phyloP scores from a whole-genome alignment of 2,329 filamentous ascomycete species.

The Parafenestella ontariensis region DNA sequence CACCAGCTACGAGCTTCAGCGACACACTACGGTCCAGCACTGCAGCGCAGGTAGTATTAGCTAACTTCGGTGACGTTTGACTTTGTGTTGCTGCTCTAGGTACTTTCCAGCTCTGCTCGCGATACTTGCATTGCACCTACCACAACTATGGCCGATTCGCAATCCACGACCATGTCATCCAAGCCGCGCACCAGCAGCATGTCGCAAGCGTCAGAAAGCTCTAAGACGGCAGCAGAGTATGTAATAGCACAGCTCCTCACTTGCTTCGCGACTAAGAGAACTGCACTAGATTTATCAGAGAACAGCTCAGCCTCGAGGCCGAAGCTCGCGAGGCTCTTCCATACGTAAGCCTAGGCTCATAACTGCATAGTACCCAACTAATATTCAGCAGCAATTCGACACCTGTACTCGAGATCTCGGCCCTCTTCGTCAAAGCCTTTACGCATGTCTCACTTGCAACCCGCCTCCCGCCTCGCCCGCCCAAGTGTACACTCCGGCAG shows the following conservation, averaged over 20 bases:
- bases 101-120: not conserved
- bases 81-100: not conserved
- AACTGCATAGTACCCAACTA: conserved; percentile 10
- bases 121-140: not conserved
- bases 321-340: conserved; percentile 95
- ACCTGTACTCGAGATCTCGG: conserved; percentile 91
- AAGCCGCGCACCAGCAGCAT: conserved; percentile 49
- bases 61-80: not conserved
- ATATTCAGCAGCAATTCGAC: conserved; percentile 78
- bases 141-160: conserved; percentile 36
- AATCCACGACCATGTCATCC: conserved; percentile 25
- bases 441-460: conserved; percentile 93
- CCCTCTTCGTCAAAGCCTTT: conserved; percentile 84
- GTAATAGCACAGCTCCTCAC: not conserved
- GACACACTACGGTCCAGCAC: not conserved
- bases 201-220: conserved; percentile 57
- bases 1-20: conserved; percentile 6
- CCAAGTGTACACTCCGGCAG: conserved; percentile 74
- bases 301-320: conserved; percentile 88
- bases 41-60: not conserved
- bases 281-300: conserved; percentile 75
- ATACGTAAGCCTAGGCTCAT: conserved; percentile 68
- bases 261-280: not conserved
- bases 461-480: conserved; percentile 71
- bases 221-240: conserved; percentile 62